Base-by-base conservation (phyloP, 169 alveolate genomes). In the Eimeria brunetti region DNA sequence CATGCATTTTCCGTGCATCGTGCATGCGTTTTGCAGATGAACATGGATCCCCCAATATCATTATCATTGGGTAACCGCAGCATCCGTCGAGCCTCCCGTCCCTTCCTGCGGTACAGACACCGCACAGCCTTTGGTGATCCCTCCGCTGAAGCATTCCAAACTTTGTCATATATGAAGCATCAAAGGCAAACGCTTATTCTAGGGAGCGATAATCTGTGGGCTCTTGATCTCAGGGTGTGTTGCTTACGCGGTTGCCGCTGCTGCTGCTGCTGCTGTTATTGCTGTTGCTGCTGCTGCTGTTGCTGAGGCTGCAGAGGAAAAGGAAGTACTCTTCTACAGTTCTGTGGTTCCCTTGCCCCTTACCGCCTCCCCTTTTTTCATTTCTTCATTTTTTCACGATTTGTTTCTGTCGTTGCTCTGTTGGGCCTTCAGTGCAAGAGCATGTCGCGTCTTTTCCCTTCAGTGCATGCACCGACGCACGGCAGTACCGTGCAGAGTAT, bases 401-500 rank as follows among this genome's bases (percentile, higher is more conserved):
- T 76, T 20, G 69, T 18, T 60, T 12, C 69, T 60, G 27, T 20
- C 18, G 69, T 18, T 60, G 69, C 18, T 60, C 6, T 38, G 14
- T 58, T 36, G 14, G 53, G 11, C 20, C 24, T 9, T 51, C 89
- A 81, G 89, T 69, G 41, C 14, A 81, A 51, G 71, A 62, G 71
- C 46, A 81, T 81, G 67, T 49, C 69, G 11, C 73, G 89, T 5
- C 71, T 49, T 8, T 81, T 81, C 89, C 89, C 89, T 41, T 33
- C 89, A 14, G 1, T 81, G 89, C 89, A 81, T 81, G 89, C 89
- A 9, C 89, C 89, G 30, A 75, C 85, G n/a, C 85, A 75, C 85
- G 51, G 85, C 51, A 75, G 85, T 56, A 75, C 58, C 12, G 58
- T 75, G 53, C 85, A 75, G 85, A 36, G 85, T n/a, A 30, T 75